Percentiles rank a stretch among this genome's conserved stretches.
Evolutionary conservation across 306 rosid genomes (phyloP).

Genomic region (Boehmeria nivea): DNA sequence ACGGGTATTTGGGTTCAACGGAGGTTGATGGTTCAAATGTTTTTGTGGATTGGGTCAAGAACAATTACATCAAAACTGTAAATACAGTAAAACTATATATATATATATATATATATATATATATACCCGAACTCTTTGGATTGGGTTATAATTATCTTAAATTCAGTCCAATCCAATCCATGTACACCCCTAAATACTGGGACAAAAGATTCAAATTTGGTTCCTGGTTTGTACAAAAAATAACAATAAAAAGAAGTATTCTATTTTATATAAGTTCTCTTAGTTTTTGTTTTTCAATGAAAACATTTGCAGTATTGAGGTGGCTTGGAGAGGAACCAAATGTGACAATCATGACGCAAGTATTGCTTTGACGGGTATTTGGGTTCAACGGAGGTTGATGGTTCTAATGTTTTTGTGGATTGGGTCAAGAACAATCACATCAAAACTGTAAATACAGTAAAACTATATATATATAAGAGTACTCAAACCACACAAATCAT

Average conservation of each 20-base stretch:
- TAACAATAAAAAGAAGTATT: too few relatives aligned
- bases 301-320: constrained; percentile 43
- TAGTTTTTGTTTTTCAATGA: not conserved
- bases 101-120: too few relatives aligned
- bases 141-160: too few relatives aligned
- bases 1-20: constrained; percentile 65
- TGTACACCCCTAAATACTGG: too few relatives aligned
- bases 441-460: constrained; percentile 34
- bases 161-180: too few relatives aligned
- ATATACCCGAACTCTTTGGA: too few relatives aligned
- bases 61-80: constrained; percentile 53
- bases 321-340: constrained; percentile 62
- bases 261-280: too few relatives aligned
- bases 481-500: too few relatives aligned
- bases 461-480: too few relatives aligned
- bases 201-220: too few relatives aligned
- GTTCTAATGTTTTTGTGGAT: constrained; percentile 65
- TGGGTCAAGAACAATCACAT: constrained; percentile 65
- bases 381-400: constrained; percentile 67
- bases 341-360: constrained; percentile 61
- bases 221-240: too few relatives aligned
- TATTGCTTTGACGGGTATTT: constrained; percentile 68
- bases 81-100: not conserved
- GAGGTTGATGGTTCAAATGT: constrained; percentile 70
- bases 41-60: constrained; percentile 68